Conservation (phyloP, 2,329 filamentous ascomycete genomes). For the Colletotrichum sp. region DNA sequence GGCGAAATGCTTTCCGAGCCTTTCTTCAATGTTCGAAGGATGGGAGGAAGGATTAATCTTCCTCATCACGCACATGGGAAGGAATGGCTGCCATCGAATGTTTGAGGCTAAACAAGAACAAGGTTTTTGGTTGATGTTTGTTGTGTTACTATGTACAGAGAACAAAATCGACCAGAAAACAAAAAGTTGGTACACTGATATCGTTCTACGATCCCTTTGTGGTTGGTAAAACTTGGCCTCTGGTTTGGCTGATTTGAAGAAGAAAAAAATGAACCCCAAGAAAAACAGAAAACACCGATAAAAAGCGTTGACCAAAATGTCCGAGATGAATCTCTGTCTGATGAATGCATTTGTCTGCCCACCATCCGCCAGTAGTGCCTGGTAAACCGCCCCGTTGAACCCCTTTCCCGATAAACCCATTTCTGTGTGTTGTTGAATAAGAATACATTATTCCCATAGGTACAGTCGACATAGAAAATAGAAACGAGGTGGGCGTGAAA, state of each 20-base stretch:
- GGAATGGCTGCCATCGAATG: background rate
- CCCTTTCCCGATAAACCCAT: background rate
- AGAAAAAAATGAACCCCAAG: background rate
- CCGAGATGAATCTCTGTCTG: background rate
- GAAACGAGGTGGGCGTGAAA: background rate
- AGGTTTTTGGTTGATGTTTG: background rate
- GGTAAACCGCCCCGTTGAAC: background rate
- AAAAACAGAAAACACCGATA: background rate
- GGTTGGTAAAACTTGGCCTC: background rate
- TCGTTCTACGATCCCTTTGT: slow-evolving; percentile 16
- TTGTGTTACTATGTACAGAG: slow-evolving; percentile 1
- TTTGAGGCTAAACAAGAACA: background rate
- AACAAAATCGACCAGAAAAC: background rate
- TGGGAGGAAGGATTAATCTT: background rate
- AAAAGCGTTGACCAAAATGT: background rate
- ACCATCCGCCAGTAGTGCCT: background rate
- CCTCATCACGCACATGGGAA: background rate
- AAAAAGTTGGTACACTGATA: slow-evolving; percentile 15
- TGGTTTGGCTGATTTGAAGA: slow-evolving; percentile 9
- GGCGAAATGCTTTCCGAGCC: background rate
- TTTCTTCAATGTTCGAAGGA: background rate
- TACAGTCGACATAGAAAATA: slow-evolving; percentile 13
- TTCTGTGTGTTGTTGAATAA: background rate
- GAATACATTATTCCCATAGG: slow-evolving; percentile 10
- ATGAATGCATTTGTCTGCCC: background rate